These are phyloP conservation scores for Crithidia bombi DNA, from an alignment of 208 protist species.

Conservation along the genomic window DNA sequence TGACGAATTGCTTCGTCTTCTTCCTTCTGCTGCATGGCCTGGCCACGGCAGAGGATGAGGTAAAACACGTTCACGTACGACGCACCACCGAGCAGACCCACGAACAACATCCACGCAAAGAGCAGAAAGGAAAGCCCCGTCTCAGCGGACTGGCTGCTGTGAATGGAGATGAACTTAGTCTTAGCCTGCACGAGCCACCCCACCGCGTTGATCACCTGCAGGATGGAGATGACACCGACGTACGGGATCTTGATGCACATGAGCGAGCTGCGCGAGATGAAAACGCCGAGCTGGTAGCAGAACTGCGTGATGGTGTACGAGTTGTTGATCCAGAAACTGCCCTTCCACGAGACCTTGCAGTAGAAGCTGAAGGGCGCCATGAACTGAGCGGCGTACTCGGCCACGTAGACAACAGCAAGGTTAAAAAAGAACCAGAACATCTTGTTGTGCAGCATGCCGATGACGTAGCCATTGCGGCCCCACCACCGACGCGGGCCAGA, in stretches of 20 bases:
- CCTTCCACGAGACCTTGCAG: slow-evolving; percentile 36
- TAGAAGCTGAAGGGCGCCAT: slow-evolving; percentile 86
- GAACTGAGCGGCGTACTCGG: slow-evolving; percentile 87
- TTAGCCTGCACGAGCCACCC: slow-evolving; percentile 87
- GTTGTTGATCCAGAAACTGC: slow-evolving; percentile 75
- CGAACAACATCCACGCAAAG: slow-evolving; percentile 91
- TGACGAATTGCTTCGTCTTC: slow-evolving; percentile 19
- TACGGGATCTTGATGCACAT: slow-evolving; percentile 75
- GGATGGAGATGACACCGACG: slow-evolving; percentile 83
- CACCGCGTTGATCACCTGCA: slow-evolving; percentile 88
- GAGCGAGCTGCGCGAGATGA: slow-evolving; percentile 87
- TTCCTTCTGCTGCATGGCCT: slow-evolving; percentile 41
- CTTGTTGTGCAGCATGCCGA: slow-evolving; percentile 52
- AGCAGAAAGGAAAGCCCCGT: slow-evolving; percentile 68
- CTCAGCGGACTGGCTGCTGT: slow-evolving; percentile 37
- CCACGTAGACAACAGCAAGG: slow-evolving; percentile 81
- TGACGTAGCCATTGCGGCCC: slow-evolving; percentile 36
- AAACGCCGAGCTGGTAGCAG: slow-evolving; percentile 92
- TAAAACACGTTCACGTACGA: slow-evolving; percentile 94
- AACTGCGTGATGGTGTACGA: slow-evolving; percentile 85
- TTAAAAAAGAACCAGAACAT: slow-evolving; percentile 85
- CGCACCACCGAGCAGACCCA: slow-evolving; percentile 88
- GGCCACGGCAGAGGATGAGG: slow-evolving; percentile 65
- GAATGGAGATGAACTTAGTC: slow-evolving; percentile 60
- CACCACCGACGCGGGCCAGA: slow-evolving; percentile 51